These are phyloP conservation scores for Didymella pomorum DNA, from an alignment of 2,329 filamentous ascomycete genomes.

Conservation along the genomic window DNA sequence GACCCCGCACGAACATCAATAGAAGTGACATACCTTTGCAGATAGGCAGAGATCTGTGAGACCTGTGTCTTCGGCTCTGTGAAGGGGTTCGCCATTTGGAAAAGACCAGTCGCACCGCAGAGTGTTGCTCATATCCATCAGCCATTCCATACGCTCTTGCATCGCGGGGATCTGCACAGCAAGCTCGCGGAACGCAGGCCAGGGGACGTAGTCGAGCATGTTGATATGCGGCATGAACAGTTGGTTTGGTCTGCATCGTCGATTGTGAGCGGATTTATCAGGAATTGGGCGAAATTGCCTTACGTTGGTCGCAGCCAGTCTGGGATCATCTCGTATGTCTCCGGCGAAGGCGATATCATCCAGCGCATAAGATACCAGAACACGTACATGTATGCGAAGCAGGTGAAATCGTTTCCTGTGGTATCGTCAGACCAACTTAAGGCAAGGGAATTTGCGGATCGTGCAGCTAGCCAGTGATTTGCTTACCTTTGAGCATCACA, in stretches of 20 bases:
- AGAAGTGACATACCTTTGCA: constrained; percentile 23
- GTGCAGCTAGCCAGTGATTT: background rate
- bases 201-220: constrained; percentile 33
- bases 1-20: background rate
- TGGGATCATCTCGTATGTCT: constrained; percentile 35
- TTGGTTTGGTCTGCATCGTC: constrained; percentile 30
- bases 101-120: constrained; percentile 33
- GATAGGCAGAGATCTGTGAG: constrained; percentile 26
- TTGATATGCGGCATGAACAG: constrained; percentile 39
- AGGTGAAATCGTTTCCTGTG: constrained; percentile 35
- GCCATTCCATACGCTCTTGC: constrained; percentile 38
- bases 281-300: background rate
- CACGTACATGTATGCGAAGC: constrained; percentile 34
- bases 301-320: constrained; percentile 38
- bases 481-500: constrained; percentile 28
- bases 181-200: constrained; percentile 38
- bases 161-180: constrained; percentile 35
- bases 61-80: constrained; percentile 23
- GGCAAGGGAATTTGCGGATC: background rate
- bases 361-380: constrained; percentile 38
- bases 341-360: constrained; percentile 36
- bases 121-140: constrained; percentile 32
- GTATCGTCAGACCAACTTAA: background rate
- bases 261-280: background rate
- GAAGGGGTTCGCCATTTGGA: constrained; percentile 20